These are phyloP conservation scores for Abrus precatorius DNA, from an alignment of 306 rosid species.

Conservation along the genomic window DNA sequence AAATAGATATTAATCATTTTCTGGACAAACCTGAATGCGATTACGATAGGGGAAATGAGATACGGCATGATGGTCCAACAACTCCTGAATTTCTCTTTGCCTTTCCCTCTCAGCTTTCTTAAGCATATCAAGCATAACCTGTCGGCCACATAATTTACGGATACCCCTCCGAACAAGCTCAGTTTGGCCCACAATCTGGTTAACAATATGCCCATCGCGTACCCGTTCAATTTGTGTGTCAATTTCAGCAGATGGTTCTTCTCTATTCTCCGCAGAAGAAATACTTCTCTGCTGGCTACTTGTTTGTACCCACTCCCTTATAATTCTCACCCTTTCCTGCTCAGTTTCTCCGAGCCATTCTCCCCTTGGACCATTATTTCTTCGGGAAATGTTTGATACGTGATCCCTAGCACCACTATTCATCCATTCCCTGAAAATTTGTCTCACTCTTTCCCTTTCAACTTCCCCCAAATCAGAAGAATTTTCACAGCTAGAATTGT, in stretches of 20 bases:
- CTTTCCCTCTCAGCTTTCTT: slow-evolving; percentile 92
- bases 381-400: slow-evolving; percentile 59
- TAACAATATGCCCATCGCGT: slow-evolving; percentile 69
- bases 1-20: neutral
- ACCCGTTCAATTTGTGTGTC: slow-evolving; percentile 71
- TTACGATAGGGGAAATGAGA: slow-evolving; percentile 92
- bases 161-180: slow-evolving; percentile 71
- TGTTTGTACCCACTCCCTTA: slow-evolving; percentile 90
- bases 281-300: slow-evolving; percentile 77
- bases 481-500: slow-evolving; percentile 69
- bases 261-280: slow-evolving; percentile 67
- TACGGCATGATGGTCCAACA: slow-evolving; percentile 77
- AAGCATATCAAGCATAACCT: slow-evolving; percentile 92
- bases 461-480: slow-evolving; percentile 79
- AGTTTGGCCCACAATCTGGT: slow-evolving; percentile 67
- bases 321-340: slow-evolving; percentile 89
- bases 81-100: slow-evolving; percentile 80
- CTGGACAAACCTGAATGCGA: slow-evolving; percentile 87
- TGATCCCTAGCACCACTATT: slow-evolving; percentile 70
- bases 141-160: slow-evolving; percentile 91
- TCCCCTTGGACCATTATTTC: slow-evolving; percentile 64
- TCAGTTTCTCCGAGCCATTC: slow-evolving; percentile 96
- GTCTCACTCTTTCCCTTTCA: slow-evolving; percentile 95
- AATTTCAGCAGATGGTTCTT: slow-evolving; percentile 69
- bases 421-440: slow-evolving; percentile 93